phyloP scores from a whole-genome alignment of 2,329 filamentous ascomycete species.

The Microdochium bolleyi region DNA sequence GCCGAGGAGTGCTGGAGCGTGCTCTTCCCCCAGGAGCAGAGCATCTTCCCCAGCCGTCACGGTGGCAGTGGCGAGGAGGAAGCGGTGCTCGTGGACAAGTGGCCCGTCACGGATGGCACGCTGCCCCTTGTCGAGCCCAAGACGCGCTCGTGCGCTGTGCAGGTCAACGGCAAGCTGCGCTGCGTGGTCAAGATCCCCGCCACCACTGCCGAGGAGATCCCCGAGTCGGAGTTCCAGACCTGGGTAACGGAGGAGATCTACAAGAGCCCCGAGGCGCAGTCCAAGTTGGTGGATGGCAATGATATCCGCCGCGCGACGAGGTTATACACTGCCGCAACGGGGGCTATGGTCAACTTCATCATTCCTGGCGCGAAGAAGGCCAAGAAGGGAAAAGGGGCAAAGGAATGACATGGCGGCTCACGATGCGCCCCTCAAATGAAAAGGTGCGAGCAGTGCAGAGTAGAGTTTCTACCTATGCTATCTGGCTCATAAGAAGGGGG shows the following conservation, averaged over 20 bases:
- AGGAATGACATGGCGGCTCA: no score
- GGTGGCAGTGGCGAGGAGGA: neutral
- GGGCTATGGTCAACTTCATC: slow-evolving; percentile 70
- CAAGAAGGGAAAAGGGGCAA: neutral
- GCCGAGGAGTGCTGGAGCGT: slow-evolving; percentile 73
- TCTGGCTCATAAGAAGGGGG: no score
- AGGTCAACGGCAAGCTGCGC: slow-evolving; percentile 72
- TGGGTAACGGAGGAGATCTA: slow-evolving; percentile 68
- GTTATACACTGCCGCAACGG: slow-evolving; percentile 37
- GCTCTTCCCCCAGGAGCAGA: slow-evolving; percentile 31
- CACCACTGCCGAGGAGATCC: slow-evolving; percentile 28
- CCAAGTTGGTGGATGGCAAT: slow-evolving; percentile 42
- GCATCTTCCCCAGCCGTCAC: slow-evolving; percentile 25
- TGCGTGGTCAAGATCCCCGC: slow-evolving; percentile 58
- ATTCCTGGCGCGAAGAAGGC: slow-evolving; percentile 18
- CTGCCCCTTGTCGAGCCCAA: slow-evolving; percentile 39
- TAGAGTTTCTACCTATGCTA: no score
- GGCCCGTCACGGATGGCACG: slow-evolving; percentile 50
- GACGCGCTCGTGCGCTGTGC: slow-evolving; percentile 55
- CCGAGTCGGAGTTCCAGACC: slow-evolving; percentile 31
- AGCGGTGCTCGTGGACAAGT: slow-evolving; percentile 33
- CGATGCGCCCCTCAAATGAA: no score
- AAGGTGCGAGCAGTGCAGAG: no score
- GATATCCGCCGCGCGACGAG: slow-evolving; percentile 28
- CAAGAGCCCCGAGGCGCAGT: slow-evolving; percentile 49